Evolutionary conservation across 495 filamentous ascomycete genomes (phyloP).

Genomic region (Cercophora sp.): DNA sequence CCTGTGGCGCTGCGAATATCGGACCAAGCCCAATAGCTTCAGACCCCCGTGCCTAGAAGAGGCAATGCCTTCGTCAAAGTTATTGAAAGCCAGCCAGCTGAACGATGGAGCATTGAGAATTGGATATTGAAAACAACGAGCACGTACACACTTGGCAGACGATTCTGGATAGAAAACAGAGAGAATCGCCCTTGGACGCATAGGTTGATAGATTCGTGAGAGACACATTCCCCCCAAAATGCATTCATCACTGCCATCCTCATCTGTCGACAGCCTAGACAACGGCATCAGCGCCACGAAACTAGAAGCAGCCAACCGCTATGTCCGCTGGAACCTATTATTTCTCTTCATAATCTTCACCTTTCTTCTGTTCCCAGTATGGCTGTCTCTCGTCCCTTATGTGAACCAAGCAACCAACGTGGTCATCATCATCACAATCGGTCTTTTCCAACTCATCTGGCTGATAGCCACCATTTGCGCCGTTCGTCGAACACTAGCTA

Average conservation of each 20-base stretch:
- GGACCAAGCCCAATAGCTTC: too few species aligned
- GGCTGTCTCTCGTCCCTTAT: slow-evolving; percentile 7
- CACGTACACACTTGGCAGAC: too few species aligned
- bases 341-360: neutral
- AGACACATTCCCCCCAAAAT: neutral
- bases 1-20: too few species aligned
- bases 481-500: slow-evolving; percentile 6
- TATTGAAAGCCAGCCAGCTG: too few species aligned
- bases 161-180: neutral
- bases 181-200: neutral
- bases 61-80: too few species aligned
- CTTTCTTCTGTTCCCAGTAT: slow-evolving; percentile 9
- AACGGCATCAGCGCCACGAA: neutral
- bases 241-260: neutral
- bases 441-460: slow-evolving; percentile 7
- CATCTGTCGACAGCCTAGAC: neutral
- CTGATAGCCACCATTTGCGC: slow-evolving; percentile 7
- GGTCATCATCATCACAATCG: slow-evolving; percentile 8
- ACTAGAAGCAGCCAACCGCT: neutral
- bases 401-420: slow-evolving; percentile 7
- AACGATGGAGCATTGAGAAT: too few species aligned
- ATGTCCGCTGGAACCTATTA: slow-evolving; percentile 4
- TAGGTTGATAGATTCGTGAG: neutral
- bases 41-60: too few species aligned
- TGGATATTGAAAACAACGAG: too few species aligned